Conservation (phyloP, 345 rosid genomes). For the Turnera subulata region DNA sequence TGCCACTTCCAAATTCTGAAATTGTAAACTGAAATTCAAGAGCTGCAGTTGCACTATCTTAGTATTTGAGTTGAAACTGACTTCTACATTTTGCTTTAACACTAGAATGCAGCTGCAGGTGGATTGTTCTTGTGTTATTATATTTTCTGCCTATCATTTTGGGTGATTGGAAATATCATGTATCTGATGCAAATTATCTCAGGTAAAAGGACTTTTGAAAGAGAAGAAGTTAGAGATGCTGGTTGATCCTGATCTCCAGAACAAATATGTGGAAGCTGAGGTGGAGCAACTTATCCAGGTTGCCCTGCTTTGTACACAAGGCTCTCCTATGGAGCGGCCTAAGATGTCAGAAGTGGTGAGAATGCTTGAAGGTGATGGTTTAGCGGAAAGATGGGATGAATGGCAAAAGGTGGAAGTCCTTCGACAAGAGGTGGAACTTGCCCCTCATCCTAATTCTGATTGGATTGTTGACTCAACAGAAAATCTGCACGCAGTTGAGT, state of each 20-base stretch:
- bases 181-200: background rate
- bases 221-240: conserved; percentile 30
- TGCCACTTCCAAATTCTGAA: background rate
- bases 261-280: conserved; percentile 21
- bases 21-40: too few relatives aligned
- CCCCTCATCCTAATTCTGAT: conserved; percentile 18
- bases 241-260: conserved; percentile 30
- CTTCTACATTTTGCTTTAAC: too few relatives aligned
- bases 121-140: too few relatives aligned
- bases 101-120: too few relatives aligned
- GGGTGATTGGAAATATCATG: background rate
- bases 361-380: conserved; percentile 32
- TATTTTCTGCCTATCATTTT: too few relatives aligned
- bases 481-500: conserved; percentile 28
- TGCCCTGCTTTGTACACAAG: conserved; percentile 25
- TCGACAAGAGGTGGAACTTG: conserved; percentile 18
- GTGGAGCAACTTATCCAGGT: conserved; percentile 32
- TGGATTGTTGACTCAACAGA: conserved; percentile 31
- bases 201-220: conserved; percentile 28
- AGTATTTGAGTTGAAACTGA: too few relatives aligned
- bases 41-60: too few relatives aligned
- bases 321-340: conserved; percentile 30
- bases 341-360: conserved; percentile 32
- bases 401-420: conserved; percentile 31
- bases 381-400: conserved; percentile 31